Percentiles rank a stretch among this genome's conserved stretches.
Evolutionary conservation across 2,329 filamentous ascomycete species (phyloP).

Genomic region (Nigrograna mackinnonii): DNA sequence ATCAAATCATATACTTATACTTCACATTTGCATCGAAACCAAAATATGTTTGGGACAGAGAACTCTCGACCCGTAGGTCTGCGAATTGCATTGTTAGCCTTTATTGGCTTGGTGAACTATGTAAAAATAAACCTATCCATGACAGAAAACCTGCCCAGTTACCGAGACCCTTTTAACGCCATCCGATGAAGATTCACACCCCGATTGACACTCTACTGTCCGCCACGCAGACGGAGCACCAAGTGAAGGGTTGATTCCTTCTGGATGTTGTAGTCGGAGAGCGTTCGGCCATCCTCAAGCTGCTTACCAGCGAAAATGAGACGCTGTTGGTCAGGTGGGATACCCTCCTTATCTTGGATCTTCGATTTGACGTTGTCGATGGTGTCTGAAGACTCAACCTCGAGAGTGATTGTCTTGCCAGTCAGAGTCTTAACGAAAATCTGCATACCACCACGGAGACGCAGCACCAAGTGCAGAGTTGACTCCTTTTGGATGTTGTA

Average conservation of each 20-base stretch:
- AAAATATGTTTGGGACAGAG: slow-evolving; percentile 12
- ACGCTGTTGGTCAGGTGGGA: slow-evolving; percentile 92
- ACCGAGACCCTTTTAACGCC: slow-evolving; percentile 35
- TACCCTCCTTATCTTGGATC: slow-evolving; percentile 79
- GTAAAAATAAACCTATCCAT: slow-evolving; percentile 30
- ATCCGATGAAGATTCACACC: slow-evolving; percentile 25
- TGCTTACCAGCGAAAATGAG: slow-evolving; percentile 95
- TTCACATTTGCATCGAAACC: neutral
- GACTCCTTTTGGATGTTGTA: slow-evolving; percentile 97
- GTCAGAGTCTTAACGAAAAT: slow-evolving; percentile 63
- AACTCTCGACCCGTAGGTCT: slow-evolving; percentile 35
- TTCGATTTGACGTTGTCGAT: slow-evolving; percentile 95
- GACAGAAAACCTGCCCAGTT: slow-evolving; percentile 20
- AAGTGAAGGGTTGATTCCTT: slow-evolving; percentile 68
- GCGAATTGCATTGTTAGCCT: slow-evolving; percentile 29
- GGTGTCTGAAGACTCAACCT: slow-evolving; percentile 86
- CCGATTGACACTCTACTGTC: slow-evolving; percentile 54
- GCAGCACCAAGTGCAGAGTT: slow-evolving; percentile 82
- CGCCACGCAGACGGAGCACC: slow-evolving; percentile 63
- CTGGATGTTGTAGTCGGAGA: slow-evolving; percentile 97
- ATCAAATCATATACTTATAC: too few species aligned
- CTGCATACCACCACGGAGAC: slow-evolving; percentile 79
- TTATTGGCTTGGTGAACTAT: slow-evolving; percentile 21
- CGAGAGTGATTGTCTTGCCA: slow-evolving; percentile 92
- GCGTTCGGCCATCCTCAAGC: slow-evolving; percentile 86